A percentile compares a stretch with the other conserved stretches of the same genome.
Evolutionary conservation across 495 filamentous ascomycete genomes (phyloP).

Genomic region (Pseudotulostoma volvatum): DNA sequence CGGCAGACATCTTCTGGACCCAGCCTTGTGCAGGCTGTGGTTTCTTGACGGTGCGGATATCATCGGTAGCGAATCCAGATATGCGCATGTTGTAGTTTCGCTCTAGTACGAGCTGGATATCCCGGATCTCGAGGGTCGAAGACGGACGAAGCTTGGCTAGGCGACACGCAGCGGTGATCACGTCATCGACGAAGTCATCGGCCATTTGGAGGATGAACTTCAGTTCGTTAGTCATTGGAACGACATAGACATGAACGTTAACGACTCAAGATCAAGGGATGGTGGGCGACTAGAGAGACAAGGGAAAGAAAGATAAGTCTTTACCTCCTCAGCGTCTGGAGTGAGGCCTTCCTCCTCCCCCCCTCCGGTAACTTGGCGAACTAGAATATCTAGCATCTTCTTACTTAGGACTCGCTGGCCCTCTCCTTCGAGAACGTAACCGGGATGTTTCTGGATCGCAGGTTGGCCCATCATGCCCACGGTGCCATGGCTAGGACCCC

Average conservation of each 20-base stretch:
- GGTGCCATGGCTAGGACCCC: constrained; percentile 52
- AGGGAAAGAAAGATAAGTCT: not conserved
- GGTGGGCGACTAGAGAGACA: not conserved
- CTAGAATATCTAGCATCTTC: constrained; percentile 90
- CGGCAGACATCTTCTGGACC: constrained; percentile 90
- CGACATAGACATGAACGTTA: constrained; percentile 6
- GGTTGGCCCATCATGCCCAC: constrained; percentile 76
- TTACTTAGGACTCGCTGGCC: constrained; percentile 81
- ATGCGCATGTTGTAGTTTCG: constrained; percentile 97
- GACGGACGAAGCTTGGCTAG: constrained; percentile 86
- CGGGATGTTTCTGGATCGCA: constrained; percentile 61
- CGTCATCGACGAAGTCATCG: constrained; percentile 86
- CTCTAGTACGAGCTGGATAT: constrained; percentile 88
- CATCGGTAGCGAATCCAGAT: constrained; percentile 84
- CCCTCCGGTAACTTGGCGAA: constrained; percentile 79
- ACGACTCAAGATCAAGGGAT: constrained; percentile 2
- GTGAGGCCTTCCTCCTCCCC: constrained; percentile 55
- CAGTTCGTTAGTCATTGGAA: not conserved
- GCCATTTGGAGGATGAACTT: constrained; percentile 78
- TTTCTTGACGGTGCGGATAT: constrained; percentile 84
- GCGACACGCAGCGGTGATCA: constrained; percentile 71
- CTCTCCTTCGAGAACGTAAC: constrained; percentile 72
- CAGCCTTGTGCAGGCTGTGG: constrained; percentile 71
- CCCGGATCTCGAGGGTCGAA: constrained; percentile 75
- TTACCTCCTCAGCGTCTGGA: constrained; percentile 88